Evolutionary conservation across 495 filamentous ascomycete species (phyloP).

Genomic region (Tuber borchii): DNA sequence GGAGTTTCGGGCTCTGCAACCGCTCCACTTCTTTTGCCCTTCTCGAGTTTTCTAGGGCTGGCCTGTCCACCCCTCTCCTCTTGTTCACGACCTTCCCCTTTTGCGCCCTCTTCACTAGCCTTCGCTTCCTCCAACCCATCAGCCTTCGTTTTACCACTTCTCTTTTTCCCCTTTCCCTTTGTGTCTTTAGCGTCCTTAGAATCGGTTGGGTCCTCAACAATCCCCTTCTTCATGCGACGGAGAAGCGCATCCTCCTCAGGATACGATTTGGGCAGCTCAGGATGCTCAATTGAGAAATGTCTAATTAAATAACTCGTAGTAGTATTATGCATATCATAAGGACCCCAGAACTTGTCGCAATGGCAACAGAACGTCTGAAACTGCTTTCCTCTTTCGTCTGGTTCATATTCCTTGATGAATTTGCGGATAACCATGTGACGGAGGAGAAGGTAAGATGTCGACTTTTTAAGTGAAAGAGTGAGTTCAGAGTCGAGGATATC

Average conservation of each 20-base stretch:
- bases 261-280: background rate
- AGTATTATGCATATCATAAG: conserved; percentile 1
- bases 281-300: background rate
- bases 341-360: conserved; percentile 1
- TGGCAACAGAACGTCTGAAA: background rate
- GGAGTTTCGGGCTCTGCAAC: background rate
- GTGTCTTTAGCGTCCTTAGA: background rate
- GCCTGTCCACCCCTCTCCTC: background rate
- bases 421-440: background rate
- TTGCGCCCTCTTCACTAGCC: background rate
- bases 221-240: background rate
- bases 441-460: background rate
- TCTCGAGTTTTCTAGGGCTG: background rate
- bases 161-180: background rate
- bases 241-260: background rate
- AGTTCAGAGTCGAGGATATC: background rate
- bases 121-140: background rate
- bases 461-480: background rate
- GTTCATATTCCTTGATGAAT: background rate
- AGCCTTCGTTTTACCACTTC: background rate
- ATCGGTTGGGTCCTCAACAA: background rate
- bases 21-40: background rate
- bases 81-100: background rate
- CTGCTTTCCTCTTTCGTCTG: background rate
- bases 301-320: background rate